Base-by-base conservation (phyloP, 371 early-diverging fungal species). In the Mucor ambiguus region DNA sequence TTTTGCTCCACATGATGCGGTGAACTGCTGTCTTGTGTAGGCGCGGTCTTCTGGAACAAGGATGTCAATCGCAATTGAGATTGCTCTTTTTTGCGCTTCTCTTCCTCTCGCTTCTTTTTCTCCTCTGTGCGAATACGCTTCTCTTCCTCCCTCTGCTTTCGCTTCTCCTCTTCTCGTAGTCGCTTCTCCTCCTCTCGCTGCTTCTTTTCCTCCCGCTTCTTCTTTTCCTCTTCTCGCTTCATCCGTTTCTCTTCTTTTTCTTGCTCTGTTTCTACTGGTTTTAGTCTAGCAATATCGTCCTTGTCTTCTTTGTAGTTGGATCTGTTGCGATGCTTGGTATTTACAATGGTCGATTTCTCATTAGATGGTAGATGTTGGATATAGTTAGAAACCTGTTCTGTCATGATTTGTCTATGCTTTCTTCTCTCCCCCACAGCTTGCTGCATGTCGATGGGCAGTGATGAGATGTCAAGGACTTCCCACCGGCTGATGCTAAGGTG, bases 381-480 rank as follows among this genome's bases (percentile, higher is more conserved):
- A 41, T 26, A 67, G 1, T 18, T 16, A 3, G 71, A 63, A 20
- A 71, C 52, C 12, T 32, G 22, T 18, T 52, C 48, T 3, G 77
- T 71, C 67, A 79, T 70, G 30, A 46, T 5, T 24, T 63, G 20
- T 61, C 82, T 72, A 32, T 46, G 55, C n/a, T 69, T 30, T 70
- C 79, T 68, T 67, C 78, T 67, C 4, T 52, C 8, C 6, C 41
- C 18, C 7, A 82, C 60, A 10, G 44, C 54, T 0, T 61, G 59
- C 44, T 76, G 76, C 18, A 81, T 56, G 63, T 81, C 76, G 3
- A 4, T 11, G 26, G 85, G 83, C 55, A 77, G 77, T 2, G 56
- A 63, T 14, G 77, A 58, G 4, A 82, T 66, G 70, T 85, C 77
- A 48, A 78, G 67, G 5, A 81, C 85, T 68, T 90, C 88, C 89